Evolutionary conservation across 495 filamentous ascomycete genomes (phyloP).

Genomic region (Xylaria intraflava): DNA sequence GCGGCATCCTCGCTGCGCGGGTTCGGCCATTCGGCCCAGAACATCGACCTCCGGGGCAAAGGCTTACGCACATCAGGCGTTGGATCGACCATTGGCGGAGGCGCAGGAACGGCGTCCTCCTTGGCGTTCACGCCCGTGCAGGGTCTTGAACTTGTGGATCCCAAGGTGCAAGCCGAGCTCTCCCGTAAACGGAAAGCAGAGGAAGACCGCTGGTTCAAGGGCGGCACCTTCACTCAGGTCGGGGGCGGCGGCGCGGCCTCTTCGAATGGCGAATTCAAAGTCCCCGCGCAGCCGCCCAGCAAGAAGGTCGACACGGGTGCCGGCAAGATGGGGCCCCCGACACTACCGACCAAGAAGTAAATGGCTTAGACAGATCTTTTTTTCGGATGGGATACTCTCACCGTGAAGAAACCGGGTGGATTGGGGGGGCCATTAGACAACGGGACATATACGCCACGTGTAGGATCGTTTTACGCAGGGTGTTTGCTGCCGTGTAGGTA

Average conservation of each 20-base stretch:
- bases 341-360: slow-evolving; percentile 24
- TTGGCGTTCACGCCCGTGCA: slow-evolving; percentile 93
- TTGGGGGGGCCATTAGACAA: background rate
- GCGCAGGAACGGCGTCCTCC: slow-evolving; percentile 72
- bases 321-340: slow-evolving; percentile 38
- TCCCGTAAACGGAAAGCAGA: slow-evolving; percentile 86
- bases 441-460: background rate
- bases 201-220: slow-evolving; percentile 92
- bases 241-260: slow-evolving; percentile 40
- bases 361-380: background rate
- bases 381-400: background rate
- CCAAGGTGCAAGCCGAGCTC: slow-evolving; percentile 77
- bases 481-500: background rate
- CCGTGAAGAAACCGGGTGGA: background rate
- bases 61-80: slow-evolving; percentile 73
- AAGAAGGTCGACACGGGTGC: slow-evolving; percentile 54
- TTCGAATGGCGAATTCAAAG: slow-evolving; percentile 40
- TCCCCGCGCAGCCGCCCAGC: slow-evolving; percentile 54
- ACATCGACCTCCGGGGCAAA: slow-evolving; percentile 63
- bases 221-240: slow-evolving; percentile 91
- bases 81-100: slow-evolving; percentile 53
- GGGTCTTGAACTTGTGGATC: slow-evolving; percentile 91
- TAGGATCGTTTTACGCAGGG: background rate
- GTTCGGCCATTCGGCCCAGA: slow-evolving; percentile 57
- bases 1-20: slow-evolving; percentile 71